Conservation (phyloP, 176 grass and related monocot species). For the Aegilops tauschii region DNA sequence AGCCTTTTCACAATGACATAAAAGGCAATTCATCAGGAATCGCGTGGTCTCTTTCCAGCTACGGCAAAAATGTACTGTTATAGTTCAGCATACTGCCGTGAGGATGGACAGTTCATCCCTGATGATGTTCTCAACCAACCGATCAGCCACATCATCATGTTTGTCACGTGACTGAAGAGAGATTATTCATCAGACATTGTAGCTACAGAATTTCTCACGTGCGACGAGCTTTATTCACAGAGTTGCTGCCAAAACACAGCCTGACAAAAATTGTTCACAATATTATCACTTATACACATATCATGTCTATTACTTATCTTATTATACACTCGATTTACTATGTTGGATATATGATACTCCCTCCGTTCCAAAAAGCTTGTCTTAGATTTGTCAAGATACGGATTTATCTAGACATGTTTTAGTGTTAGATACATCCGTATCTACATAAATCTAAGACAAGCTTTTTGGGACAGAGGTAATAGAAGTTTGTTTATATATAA, state of each 20-base stretch:
- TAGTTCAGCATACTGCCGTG: too few relatives aligned
- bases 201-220: neutral
- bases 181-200: neutral
- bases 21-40: neutral
- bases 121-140: neutral
- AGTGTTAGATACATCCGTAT: too few relatives aligned
- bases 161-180: neutral
- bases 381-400: too few relatives aligned
- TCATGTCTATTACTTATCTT: slow-evolving; percentile 18
- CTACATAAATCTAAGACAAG: too few relatives aligned
- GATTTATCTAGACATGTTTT: too few relatives aligned
- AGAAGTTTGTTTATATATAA: neutral
- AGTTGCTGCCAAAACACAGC: neutral
- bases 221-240: neutral
- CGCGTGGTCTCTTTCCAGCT: neutral
- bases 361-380: too few relatives aligned
- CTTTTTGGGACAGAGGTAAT: neutral
- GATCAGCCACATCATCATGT: neutral
- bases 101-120: too few relatives aligned
- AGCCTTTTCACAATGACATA: neutral
- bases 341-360: neutral
- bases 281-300: neutral
- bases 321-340: slow-evolving; percentile 8
- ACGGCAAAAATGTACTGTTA: neutral
- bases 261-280: slow-evolving; percentile 18